phyloP scores from a whole-genome alignment of 1,139 yeast species.

The Taiozyma sp. region DNA sequence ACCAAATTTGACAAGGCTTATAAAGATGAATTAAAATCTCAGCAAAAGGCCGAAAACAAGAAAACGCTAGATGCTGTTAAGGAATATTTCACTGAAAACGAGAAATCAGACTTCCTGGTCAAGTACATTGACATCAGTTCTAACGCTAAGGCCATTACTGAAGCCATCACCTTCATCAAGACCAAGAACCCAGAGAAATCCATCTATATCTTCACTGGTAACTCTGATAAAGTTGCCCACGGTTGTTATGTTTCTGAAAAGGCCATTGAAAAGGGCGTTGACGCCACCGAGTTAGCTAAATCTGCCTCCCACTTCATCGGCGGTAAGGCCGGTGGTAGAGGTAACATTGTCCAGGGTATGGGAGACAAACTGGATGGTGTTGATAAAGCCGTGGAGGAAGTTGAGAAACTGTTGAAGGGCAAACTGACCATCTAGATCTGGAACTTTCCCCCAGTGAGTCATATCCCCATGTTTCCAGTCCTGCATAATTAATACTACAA shows the following conservation, averaged over 20 bases:
- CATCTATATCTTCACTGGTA: slow-evolving; percentile 78
- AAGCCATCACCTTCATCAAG: slow-evolving; percentile 82
- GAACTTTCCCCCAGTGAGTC: background rate
- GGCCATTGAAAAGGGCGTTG: slow-evolving; percentile 65
- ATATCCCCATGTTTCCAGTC: background rate
- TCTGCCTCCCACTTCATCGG: slow-evolving; percentile 73
- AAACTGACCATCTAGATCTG: slow-evolving; percentile 33
- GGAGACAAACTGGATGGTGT: slow-evolving; percentile 77
- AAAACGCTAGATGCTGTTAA: slow-evolving; percentile 77
- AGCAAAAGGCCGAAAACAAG: slow-evolving; percentile 84
- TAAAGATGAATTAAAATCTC: slow-evolving; percentile 80
- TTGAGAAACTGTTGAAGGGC: slow-evolving; percentile 52
- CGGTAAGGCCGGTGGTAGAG: slow-evolving; percentile 99
- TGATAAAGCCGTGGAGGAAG: slow-evolving; percentile 64
- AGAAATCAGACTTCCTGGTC: slow-evolving; percentile 50
- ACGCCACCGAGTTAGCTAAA: slow-evolving; percentile 71
- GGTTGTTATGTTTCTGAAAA: slow-evolving; percentile 83
- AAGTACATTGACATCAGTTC: slow-evolving; percentile 65
- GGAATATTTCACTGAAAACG: slow-evolving; percentile 52
- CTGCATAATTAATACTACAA: background rate
- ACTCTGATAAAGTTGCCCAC: slow-evolving; percentile 79
- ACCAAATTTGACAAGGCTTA: slow-evolving; percentile 76
- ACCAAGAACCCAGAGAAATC: slow-evolving; percentile 71
- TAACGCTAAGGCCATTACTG: slow-evolving; percentile 91
- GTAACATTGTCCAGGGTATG: slow-evolving; percentile 94